These are phyloP conservation scores for Jackrogersella multiformis DNA, from an alignment of 495 filamentous ascomycete species.

Conservation along the genomic window DNA sequence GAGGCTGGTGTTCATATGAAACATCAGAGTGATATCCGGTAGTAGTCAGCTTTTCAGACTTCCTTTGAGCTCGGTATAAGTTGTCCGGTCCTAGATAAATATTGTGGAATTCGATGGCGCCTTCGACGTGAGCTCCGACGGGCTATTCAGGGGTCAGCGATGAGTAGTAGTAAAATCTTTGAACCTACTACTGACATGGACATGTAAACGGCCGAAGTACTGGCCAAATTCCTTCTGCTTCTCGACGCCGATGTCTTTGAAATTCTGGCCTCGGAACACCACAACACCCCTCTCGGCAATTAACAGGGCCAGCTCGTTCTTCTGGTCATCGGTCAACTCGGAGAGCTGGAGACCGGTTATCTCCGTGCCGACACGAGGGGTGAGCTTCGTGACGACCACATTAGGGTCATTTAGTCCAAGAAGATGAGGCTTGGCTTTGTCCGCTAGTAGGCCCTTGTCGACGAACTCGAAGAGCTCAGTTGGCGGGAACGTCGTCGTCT, in stretches of 20 bases:
- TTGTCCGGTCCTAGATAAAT: constrained; percentile 61
- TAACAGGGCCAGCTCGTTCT: constrained; percentile 77
- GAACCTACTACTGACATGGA: constrained; percentile 53
- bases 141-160: constrained; percentile 41
- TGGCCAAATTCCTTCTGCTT: constrained; percentile 70
- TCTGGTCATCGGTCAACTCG: constrained; percentile 71
- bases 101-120: constrained; percentile 56
- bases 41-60: constrained; percentile 59
- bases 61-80: constrained; percentile 53
- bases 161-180: background rate
- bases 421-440: constrained; percentile 67
- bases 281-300: constrained; percentile 78
- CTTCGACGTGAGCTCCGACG: constrained; percentile 56
- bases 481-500: constrained; percentile 65
- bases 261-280: constrained; percentile 74
- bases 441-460: constrained; percentile 66
- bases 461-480: constrained; percentile 66
- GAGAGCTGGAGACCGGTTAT: constrained; percentile 74
- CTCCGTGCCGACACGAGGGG: constrained; percentile 77
- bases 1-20: constrained; percentile 81
- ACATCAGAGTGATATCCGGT: constrained; percentile 59
- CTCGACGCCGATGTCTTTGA: constrained; percentile 68
- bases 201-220: constrained; percentile 75
- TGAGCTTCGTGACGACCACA: constrained; percentile 65
- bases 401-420: constrained; percentile 51